Conservation (phyloP, 73 alveolate species). For the Diophrys sp. region DNA sequence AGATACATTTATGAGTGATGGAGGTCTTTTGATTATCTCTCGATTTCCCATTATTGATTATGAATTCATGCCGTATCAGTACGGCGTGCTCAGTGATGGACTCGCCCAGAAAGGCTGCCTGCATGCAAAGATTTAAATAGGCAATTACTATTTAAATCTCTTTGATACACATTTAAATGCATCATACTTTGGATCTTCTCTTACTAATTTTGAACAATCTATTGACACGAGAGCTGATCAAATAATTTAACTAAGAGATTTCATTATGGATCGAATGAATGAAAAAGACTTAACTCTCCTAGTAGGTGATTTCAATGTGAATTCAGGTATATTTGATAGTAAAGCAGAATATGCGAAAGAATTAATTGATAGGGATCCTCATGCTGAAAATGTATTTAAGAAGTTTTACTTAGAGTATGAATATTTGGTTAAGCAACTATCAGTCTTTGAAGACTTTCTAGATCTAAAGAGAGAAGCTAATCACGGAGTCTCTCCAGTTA, state of each 20-base stretch:
- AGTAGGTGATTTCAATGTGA: slow-evolving; percentile 5
- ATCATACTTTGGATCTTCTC: slow-evolving; percentile 61
- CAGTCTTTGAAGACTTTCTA: neutral
- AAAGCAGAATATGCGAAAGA: slow-evolving; percentile 7
- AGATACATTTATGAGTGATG: slow-evolving; percentile 62
- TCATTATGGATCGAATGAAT: neutral
- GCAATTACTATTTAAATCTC: slow-evolving; percentile 55
- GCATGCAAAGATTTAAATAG: slow-evolving; percentile 71
- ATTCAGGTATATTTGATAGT: neutral
- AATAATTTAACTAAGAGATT: neutral
- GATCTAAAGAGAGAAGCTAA: neutral
- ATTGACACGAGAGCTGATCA: neutral
- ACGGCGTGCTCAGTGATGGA: slow-evolving; percentile 79
- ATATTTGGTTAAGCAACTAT: neutral
- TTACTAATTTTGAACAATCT: slow-evolving; percentile 17
- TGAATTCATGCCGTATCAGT: slow-evolving; percentile 64
- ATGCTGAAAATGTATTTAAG: neutral
- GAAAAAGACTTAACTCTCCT: neutral
- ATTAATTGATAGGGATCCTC: neutral
- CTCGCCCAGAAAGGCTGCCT: slow-evolving; percentile 80
- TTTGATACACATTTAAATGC: slow-evolving; percentile 92
- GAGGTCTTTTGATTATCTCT: slow-evolving; percentile 87
- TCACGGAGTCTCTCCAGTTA: neutral
- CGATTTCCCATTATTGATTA: slow-evolving; percentile 78
- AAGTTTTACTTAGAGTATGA: neutral